Evolutionary conservation across 768 basidiomycete species (phyloP).

Genomic region (Leccinum uliginosum): DNA sequence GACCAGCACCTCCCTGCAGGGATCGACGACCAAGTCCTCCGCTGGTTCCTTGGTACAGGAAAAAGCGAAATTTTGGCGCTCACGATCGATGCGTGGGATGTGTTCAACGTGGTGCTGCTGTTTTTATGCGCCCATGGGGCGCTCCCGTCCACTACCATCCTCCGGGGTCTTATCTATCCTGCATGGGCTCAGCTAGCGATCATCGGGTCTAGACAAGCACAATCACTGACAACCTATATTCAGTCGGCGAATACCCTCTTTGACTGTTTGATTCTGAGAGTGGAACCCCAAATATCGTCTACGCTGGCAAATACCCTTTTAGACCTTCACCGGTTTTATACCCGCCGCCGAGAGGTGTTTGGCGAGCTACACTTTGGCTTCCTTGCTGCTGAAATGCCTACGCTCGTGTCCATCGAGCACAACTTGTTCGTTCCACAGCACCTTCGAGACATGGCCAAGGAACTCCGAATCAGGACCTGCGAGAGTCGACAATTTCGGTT

Average conservation of each 20-base stretch:
- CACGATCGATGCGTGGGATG: constrained; percentile 60
- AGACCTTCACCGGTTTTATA: constrained; percentile 66
- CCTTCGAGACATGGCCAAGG: constrained; percentile 44
- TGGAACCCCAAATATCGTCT: constrained; percentile 40
- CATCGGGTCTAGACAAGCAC: constrained; percentile 34
- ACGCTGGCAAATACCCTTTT: constrained; percentile 47
- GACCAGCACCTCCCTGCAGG: constrained; percentile 74
- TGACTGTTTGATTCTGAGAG: constrained; percentile 51
- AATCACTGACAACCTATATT: constrained; percentile 48
- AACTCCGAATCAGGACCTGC: constrained; percentile 57
- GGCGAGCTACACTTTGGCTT: constrained; percentile 59
- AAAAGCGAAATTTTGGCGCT: constrained; percentile 59
- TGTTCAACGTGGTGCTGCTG: constrained; percentile 52
- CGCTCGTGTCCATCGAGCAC: constrained; percentile 67
- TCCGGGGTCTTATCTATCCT: constrained; percentile 74
- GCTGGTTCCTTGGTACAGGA: constrained; percentile 70
- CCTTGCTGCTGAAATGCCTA: constrained; percentile 61
- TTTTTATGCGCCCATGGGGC: constrained; percentile 65
- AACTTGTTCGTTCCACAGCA: constrained; percentile 48
- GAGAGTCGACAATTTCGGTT: constrained; percentile 65
- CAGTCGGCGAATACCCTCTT: constrained; percentile 62
- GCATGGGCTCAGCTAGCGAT: constrained; percentile 62
- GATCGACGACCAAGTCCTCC: constrained; percentile 63
- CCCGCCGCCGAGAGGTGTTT: constrained; percentile 66
- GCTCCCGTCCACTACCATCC: constrained; percentile 65